These are phyloP conservation scores for Kwoniella shandongensis DNA, from an alignment of 768 basidiomycete genomes.

Conservation along the genomic window DNA sequence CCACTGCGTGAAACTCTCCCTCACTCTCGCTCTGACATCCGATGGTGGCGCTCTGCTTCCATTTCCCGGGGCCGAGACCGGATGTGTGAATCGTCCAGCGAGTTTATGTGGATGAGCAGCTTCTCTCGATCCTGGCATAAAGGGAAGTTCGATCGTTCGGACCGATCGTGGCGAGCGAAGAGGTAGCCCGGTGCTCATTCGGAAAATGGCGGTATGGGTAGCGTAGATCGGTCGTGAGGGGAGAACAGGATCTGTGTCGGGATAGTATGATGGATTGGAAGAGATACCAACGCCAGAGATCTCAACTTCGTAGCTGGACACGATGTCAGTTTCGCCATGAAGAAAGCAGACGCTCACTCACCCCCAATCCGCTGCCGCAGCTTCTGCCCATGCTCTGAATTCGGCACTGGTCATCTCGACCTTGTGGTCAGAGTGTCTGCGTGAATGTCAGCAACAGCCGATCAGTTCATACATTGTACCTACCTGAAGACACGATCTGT, in stretches of 20 bases:
- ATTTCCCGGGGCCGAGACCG: constrained; percentile 26
- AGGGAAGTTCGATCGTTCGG: constrained; percentile 46
- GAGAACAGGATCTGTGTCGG: constrained; percentile 25
- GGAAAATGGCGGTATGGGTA: constrained; percentile 52
- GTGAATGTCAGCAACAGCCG: neutral
- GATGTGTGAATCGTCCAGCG: constrained; percentile 27
- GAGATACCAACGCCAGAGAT: constrained; percentile 49
- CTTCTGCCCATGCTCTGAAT: constrained; percentile 45
- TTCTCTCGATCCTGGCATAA: constrained; percentile 46
- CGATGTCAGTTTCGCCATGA: neutral
- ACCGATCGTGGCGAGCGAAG: constrained; percentile 50
- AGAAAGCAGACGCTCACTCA: constrained; percentile 16
- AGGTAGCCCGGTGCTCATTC: constrained; percentile 36
- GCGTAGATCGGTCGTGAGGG: constrained; percentile 49
- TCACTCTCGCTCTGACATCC: constrained; percentile 33
- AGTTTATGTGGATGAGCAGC: constrained; percentile 42
- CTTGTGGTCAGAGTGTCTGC: constrained; percentile 49
- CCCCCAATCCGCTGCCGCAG: constrained; percentile 48
- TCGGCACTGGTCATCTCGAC: constrained; percentile 53
- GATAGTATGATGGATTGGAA: constrained; percentile 46
- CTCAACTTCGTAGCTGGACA: constrained; percentile 44
- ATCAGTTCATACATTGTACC: constrained; percentile 3
- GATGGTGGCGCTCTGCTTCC: constrained; percentile 10
- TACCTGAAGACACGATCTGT: constrained; percentile 53
- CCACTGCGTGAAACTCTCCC: constrained; percentile 36